Conservation (phyloP, 2,329 filamentous ascomycete species). For the Teratosphaeria pseudoeucalypti region DNA sequence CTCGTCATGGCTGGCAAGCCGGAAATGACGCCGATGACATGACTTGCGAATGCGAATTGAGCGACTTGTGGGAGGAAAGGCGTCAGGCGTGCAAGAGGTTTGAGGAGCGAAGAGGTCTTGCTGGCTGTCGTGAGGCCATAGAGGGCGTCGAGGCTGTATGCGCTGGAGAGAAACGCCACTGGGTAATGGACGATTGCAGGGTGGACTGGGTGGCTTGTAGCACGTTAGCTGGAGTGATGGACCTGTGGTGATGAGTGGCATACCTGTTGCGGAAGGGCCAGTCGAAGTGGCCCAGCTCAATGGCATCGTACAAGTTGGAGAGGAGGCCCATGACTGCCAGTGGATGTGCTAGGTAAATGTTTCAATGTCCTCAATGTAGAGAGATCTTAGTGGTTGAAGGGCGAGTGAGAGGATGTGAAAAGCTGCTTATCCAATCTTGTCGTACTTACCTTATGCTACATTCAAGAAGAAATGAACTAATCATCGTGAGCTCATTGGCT, state of each 20-base stretch:
- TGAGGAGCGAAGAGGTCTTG: not conserved
- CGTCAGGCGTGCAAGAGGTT: not conserved
- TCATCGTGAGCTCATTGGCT: not conserved
- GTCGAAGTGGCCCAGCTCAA: constrained; percentile 2
- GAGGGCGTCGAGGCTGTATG: constrained; percentile 2
- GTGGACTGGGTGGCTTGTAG: constrained; percentile 1
- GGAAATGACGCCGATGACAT: constrained; percentile 1
- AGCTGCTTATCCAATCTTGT: not conserved
- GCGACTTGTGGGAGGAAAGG: constrained; percentile 1
- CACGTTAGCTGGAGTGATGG: not conserved
- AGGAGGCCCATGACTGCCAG: not conserved
- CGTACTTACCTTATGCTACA: not conserved
- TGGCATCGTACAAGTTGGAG: not conserved
- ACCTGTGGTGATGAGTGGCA: not conserved
- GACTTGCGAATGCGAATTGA: constrained; percentile 1
- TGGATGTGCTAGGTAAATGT: not conserved
- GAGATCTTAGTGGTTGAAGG: not conserved
- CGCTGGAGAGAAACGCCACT: constrained; percentile 2
- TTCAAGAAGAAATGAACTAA: not conserved
- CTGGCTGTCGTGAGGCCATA: constrained; percentile 2
- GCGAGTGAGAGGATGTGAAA: not conserved
- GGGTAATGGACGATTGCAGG: constrained; percentile 2
- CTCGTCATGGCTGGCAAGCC: not conserved
- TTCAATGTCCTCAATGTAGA: not conserved
- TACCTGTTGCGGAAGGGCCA: constrained; percentile 3